Evolutionary conservation across 352 stramenopile genomes (phyloP), one percentile per base, ranked within the genome.

Genomic region (Phytopythium oedochilum): DNA sequence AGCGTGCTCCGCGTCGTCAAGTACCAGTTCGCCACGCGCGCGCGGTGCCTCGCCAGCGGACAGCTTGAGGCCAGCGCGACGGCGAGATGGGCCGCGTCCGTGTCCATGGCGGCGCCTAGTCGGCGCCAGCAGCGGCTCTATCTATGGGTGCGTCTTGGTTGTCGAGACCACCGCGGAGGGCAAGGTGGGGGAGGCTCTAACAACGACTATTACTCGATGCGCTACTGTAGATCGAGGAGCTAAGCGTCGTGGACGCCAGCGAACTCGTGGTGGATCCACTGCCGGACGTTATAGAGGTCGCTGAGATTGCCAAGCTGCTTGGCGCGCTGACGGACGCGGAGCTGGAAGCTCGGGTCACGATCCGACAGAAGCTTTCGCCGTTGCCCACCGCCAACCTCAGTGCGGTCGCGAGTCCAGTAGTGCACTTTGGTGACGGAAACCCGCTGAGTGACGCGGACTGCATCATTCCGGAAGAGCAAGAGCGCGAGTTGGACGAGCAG

Each of bases 391-490:
- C 54, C 15, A 7, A n/a, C n/a, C n/a, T 31, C n/a, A 39, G 12
- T 22, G 9, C 56, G 42, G 18, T 22, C 14, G 20, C 47, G 10
- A 23, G 23, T 15, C 17, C 23, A 47, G 5, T 56, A 61, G 39
- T 6, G n/a, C 51, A 49, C 14, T 79, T 79, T 43, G 66, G 75
- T 23, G 71, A 84, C 38, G 55, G 67, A 1, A 61, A 76, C 18
- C 75, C 78, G 15, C 40, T 89, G 17, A 26, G 75, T 28, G 81
- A 89, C 11, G 70, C 80, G 53, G 81, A 88, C 17, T 79, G 63
- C 51, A 59, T 81, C 20, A 87, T 91, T 26, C 70, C 74, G 1
- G 68, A 84, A 47, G 76, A 89, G 4, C 76, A 89, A 52, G 73
- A 86, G 46, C 65, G 64, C 29, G 59, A 74, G 29, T 40, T 89